These are phyloP conservation scores for Polyporus arcularius DNA, from an alignment of 768 basidiomycete genomes.

Conservation along the genomic window DNA sequence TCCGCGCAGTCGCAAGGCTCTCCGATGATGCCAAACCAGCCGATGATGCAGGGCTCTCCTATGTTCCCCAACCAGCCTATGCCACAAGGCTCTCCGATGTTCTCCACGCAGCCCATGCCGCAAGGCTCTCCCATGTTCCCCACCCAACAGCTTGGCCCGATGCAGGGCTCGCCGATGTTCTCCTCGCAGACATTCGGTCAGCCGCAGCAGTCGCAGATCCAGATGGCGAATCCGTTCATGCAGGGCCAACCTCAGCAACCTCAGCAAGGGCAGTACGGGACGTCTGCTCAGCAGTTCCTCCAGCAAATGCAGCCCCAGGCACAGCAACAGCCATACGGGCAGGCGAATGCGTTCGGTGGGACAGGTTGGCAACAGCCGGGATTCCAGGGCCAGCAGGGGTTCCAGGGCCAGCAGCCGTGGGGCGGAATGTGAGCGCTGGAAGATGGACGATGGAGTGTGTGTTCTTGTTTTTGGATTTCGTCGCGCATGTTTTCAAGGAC, in stretches of 20 bases:
- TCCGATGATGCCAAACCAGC: constrained; percentile 10
- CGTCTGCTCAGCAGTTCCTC: constrained; percentile 32
- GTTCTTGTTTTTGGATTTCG: not conserved
- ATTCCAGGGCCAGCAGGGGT: constrained; percentile 18
- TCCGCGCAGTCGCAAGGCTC: not conserved
- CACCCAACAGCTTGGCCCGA: constrained; percentile 24
- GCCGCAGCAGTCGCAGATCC: constrained; percentile 40
- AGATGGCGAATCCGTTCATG: constrained; percentile 21
- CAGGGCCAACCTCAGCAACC: constrained; percentile 27
- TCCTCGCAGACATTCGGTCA: constrained; percentile 4
- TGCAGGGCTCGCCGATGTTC: constrained; percentile 14
- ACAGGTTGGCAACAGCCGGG: constrained; percentile 15
- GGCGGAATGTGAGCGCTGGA: constrained; percentile 5
- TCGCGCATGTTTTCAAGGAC: not conserved
- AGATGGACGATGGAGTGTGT: not conserved
- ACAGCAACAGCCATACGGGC: constrained; percentile 25
- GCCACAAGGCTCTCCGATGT: not conserved
- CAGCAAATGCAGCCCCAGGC: constrained; percentile 23
- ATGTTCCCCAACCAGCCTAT: constrained; percentile 7
- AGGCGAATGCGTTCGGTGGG: constrained; percentile 17
- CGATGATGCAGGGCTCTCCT: constrained; percentile 15
- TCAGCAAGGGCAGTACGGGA: constrained; percentile 15
- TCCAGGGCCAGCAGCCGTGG: constrained; percentile 10
- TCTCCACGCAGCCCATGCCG: constrained; percentile 13
- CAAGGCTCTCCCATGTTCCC: constrained; percentile 16